Percentiles rank a stretch among this genome's conserved stretches.
These are phyloP conservation scores for Scleroderma citrinum DNA, from an alignment of 768 basidiomycete genomes.

Conservation along the genomic window DNA sequence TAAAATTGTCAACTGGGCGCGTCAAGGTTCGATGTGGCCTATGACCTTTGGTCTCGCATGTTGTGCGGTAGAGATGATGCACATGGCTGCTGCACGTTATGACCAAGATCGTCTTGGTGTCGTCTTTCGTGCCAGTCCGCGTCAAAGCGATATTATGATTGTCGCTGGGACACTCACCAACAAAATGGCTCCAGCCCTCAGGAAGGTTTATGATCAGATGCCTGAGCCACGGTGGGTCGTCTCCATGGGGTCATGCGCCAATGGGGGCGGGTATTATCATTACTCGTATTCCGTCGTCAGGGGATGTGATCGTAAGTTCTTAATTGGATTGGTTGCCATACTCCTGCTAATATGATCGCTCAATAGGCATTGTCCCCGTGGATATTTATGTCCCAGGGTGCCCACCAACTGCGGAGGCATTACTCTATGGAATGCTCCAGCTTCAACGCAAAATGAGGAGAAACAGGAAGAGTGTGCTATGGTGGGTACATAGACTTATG, in stretches of 20 bases:
- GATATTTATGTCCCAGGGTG: constrained; percentile 98
- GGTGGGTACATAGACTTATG: constrained; percentile 42
- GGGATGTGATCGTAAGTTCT: constrained; percentile 86
- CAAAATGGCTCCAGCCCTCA: constrained; percentile 98
- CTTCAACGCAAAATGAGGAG: constrained; percentile 94
- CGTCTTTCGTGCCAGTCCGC: constrained; percentile 98
- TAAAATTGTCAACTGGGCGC: constrained; percentile 95
- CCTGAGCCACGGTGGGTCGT: constrained; percentile 99
- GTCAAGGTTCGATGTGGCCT: constrained; percentile 99
- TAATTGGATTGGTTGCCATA: constrained; percentile 2
- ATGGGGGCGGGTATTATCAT: constrained; percentile 96
- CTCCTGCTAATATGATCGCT: constrained; percentile 3
- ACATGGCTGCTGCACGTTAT: constrained; percentile 98
- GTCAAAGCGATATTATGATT: constrained; percentile 98
- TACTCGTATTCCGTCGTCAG: constrained; percentile 99
- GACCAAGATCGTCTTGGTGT: constrained; percentile 97
- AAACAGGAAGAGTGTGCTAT: constrained; percentile 79
- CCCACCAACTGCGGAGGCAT: constrained; percentile 92
- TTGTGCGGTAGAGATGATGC: constrained; percentile 99
- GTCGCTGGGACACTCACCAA: constrained; percentile 98
- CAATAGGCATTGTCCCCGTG: constrained; percentile 87
- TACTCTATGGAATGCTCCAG: constrained; percentile 95
- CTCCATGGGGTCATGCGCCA: constrained; percentile 99
- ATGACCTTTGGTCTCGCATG: constrained; percentile 99
- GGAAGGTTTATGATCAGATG: constrained; percentile 98